Evolutionary conservation across 2,329 filamentous ascomycete genomes (phyloP).

Genomic region (Sclerotinia glacialis): DNA sequence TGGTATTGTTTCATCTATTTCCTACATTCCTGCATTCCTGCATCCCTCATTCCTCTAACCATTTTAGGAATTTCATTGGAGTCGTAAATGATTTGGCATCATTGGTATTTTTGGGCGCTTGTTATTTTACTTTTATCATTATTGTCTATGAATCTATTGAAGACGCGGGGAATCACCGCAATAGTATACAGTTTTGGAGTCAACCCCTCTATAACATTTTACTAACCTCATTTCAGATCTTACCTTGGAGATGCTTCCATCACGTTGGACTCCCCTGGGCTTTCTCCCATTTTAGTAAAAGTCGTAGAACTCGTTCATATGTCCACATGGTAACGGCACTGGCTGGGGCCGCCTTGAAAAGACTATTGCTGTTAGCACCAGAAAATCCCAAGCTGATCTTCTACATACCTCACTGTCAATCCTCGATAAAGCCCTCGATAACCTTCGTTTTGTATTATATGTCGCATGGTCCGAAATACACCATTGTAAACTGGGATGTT

Average conservation of each 20-base stretch:
- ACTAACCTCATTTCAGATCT: background rate
- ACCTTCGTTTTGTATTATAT: slow-evolving; percentile 72
- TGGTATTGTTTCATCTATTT: slow-evolving; percentile 6
- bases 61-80: background rate
- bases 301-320: slow-evolving; percentile 59
- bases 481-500: slow-evolving; percentile 82
- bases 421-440: slow-evolving; percentile 81
- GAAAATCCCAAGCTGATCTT: background rate
- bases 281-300: slow-evolving; percentile 33
- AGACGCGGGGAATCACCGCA: too few species aligned
- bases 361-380: slow-evolving; percentile 41
- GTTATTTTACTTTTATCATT: background rate
- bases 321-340: slow-evolving; percentile 77
- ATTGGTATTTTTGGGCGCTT: background rate
- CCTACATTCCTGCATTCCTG: background rate
- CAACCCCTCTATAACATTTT: background rate
- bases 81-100: background rate
- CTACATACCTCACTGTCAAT: slow-evolving; percentile 62
- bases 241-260: background rate
- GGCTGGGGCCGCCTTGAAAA: slow-evolving; percentile 87
- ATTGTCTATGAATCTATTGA: background rate
- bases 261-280: background rate
- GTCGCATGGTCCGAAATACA: slow-evolving; percentile 61
- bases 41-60: background rate
- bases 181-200: background rate